Conservation (phyloP, 2,329 filamentous ascomycete genomes). For the Pestalotiopsis sp. region DNA sequence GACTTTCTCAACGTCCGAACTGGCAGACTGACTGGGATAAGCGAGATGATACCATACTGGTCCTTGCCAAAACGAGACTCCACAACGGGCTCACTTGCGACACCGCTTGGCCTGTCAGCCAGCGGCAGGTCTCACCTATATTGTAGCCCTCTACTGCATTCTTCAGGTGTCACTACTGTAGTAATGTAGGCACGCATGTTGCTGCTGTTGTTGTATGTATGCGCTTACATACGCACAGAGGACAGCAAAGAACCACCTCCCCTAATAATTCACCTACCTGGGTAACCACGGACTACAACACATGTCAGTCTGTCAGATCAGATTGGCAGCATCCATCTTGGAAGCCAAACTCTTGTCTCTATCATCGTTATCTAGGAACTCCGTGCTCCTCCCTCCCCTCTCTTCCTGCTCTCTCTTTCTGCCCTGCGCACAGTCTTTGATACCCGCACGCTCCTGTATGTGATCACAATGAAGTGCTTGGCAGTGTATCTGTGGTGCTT, state of each 20-base stretch:
- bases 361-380: neutral
- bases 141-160: neutral
- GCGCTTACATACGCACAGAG: neutral
- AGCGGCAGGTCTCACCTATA: neutral
- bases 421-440: neutral
- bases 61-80: constrained; percentile 3
- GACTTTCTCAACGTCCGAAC: neutral
- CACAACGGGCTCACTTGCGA: constrained; percentile 5
- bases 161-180: neutral
- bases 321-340: neutral
- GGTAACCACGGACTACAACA: neutral
- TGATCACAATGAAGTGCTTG: constrained; percentile 1
- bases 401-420: neutral
- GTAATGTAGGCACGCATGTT: too few species aligned
- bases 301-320: constrained; percentile 7
- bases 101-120: neutral
- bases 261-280: too few species aligned
- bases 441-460: neutral
- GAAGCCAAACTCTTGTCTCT: neutral
- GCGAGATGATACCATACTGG: constrained; percentile 5
- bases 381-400: neutral
- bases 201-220: too few species aligned
- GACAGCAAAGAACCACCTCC: neutral
- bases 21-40: neutral
- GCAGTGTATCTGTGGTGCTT: neutral